Conservation (phyloP, 2,329 filamentous ascomycete species). For the Xylaria sp. region DNA sequence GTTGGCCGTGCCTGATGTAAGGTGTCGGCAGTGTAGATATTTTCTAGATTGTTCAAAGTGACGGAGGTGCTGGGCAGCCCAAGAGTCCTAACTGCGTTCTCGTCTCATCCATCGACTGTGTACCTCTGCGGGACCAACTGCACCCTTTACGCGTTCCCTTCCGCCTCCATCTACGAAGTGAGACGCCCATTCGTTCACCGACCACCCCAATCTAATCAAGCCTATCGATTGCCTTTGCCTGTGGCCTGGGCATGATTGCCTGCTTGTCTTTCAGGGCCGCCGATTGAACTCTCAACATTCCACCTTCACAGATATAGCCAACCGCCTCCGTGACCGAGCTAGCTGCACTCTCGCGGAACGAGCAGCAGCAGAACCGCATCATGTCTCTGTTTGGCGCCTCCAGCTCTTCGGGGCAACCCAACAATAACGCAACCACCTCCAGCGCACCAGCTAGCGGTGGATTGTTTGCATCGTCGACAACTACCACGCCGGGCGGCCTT, state of each 20-base stretch:
- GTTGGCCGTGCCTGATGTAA: conserved; percentile 17
- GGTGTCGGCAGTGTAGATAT: conserved; percentile 10
- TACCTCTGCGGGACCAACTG: background rate
- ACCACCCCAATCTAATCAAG: background rate
- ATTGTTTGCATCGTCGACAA: conserved; percentile 50
- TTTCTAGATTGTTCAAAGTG: conserved; percentile 13
- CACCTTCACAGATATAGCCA: conserved; percentile 25
- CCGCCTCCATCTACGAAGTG: conserved; percentile 11
- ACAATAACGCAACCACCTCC: conserved; percentile 54
- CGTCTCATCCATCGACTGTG: background rate
- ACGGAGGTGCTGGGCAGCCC: conserved; percentile 19
- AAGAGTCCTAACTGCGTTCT: background rate
- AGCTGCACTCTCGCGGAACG: conserved; percentile 31
- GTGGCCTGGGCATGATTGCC: conserved; percentile 38
- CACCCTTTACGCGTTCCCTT: background rate
- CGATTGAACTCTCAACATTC: conserved; percentile 42
- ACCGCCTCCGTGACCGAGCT: conserved; percentile 15
- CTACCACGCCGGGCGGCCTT: conserved; percentile 35
- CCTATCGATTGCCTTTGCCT: background rate
- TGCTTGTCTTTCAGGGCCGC: conserved; percentile 30
- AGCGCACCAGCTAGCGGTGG: conserved; percentile 51
- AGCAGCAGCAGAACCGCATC: conserved; percentile 35
- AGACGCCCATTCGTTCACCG: conserved; percentile 2
- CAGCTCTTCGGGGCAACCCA: conserved; percentile 47
- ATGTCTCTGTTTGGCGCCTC: conserved; percentile 53